A percentile compares a stretch with the other conserved stretches of the same genome.
Conservation (phyloP, 768 basidiomycete genomes). For the Porphyrellus cyaneotinctus region DNA sequence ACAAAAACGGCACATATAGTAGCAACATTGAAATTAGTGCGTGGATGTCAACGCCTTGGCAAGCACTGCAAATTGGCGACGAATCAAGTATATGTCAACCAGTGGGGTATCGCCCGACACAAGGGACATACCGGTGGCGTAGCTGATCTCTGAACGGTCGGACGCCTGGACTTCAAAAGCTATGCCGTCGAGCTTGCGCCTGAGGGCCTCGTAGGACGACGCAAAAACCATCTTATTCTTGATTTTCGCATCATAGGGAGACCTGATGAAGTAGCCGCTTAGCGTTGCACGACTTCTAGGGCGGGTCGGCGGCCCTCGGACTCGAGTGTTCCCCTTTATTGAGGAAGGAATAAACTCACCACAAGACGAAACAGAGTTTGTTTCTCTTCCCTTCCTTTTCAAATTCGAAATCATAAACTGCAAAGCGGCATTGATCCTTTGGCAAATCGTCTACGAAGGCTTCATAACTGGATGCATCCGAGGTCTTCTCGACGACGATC, state of each 20-base stretch:
- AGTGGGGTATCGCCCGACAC: not conserved
- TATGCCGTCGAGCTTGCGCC: constrained; percentile 70
- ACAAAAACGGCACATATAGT: not conserved
- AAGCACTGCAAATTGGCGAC: constrained; percentile 12
- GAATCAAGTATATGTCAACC: not conserved
- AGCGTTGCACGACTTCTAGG: not conserved
- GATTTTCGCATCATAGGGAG: constrained; percentile 79
- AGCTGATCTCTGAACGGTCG: constrained; percentile 66
- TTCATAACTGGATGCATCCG: constrained; percentile 53
- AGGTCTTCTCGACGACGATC: constrained; percentile 73
- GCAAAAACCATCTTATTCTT: constrained; percentile 94
- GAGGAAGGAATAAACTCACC: constrained; percentile 43
- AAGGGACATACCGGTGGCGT: constrained; percentile 56
- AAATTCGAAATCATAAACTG: constrained; percentile 90
- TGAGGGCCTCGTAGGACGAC: constrained; percentile 79
- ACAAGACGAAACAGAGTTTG: constrained; percentile 81
- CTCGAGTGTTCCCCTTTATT: not conserved
- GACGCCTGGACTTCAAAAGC: constrained; percentile 83
- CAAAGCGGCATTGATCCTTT: constrained; percentile 74
- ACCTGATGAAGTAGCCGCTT: constrained; percentile 45
- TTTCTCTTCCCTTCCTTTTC: constrained; percentile 72
- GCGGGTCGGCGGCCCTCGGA: not conserved
- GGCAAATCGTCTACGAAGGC: constrained; percentile 74
- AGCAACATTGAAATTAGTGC: constrained; percentile 9
- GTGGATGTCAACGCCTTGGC: constrained; percentile 16